These are phyloP conservation scores for Colletotrichum tabaci DNA, from an alignment of 2,329 filamentous ascomycete genomes.

Conservation along the genomic window DNA sequence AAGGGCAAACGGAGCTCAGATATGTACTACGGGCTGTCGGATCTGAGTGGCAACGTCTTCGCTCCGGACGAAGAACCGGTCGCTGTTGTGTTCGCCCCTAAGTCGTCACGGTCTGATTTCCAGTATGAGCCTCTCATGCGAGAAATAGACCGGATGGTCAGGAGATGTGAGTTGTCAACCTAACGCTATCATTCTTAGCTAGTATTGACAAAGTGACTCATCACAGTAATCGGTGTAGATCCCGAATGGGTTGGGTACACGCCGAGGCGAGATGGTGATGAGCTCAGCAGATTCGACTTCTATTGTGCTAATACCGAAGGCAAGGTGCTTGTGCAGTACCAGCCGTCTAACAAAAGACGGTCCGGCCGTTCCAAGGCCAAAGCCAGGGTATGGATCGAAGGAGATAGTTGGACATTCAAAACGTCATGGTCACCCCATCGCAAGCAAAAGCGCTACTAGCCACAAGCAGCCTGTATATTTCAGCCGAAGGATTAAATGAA, in stretches of 20 bases:
- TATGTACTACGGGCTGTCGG: not conserved
- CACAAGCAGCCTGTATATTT: not conserved
- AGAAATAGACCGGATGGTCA: not conserved
- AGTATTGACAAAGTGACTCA: not conserved
- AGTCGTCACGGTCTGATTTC: not conserved
- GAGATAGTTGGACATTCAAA: not conserved
- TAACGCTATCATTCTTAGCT: not conserved
- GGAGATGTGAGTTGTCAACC: not conserved
- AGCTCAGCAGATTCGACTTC: not conserved
- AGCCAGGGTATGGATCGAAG: constrained; percentile 2
- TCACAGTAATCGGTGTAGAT: not conserved
- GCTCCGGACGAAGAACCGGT: not conserved
- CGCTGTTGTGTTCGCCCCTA: not conserved
- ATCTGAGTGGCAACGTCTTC: not conserved
- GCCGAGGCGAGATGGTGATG: not conserved
- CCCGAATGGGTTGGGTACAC: not conserved
- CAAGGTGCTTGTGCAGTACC: constrained; percentile 6
- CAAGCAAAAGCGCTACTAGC: not conserved
- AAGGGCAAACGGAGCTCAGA: not conserved
- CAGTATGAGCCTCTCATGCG: not conserved
- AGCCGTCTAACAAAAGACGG: not conserved
- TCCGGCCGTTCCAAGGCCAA: not conserved
- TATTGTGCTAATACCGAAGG: not conserved
- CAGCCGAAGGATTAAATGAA: too few species aligned
- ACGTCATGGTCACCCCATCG: not conserved